Evolutionary conservation across 1,284 basidiomycete species (phyloP).

Genomic region (Fomitopsis palustris): DNA sequence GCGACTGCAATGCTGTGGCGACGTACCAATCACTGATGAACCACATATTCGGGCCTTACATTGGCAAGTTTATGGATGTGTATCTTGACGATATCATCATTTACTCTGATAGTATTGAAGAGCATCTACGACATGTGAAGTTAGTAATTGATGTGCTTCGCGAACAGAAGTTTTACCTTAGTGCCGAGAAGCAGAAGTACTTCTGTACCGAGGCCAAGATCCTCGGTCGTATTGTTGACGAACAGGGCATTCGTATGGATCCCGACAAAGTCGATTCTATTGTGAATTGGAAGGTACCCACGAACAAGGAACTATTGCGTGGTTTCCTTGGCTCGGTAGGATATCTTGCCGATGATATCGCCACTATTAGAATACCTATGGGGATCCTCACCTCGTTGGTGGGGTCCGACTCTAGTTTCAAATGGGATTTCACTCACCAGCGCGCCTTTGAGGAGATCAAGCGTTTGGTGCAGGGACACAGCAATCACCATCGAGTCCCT

Average conservation of each 20-base stretch:
- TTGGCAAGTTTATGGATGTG: slow-evolving; percentile 17
- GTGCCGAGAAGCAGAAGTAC: slow-evolving; percentile 16
- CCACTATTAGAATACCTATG: not conserved
- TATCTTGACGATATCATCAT: slow-evolving; percentile 27
- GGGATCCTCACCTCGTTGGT: not conserved
- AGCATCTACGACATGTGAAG: slow-evolving; percentile 28
- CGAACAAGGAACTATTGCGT: not conserved
- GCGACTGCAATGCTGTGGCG: slow-evolving; percentile 33
- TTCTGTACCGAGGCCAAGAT: not conserved
- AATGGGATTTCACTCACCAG: not conserved
- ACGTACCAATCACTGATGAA: slow-evolving; percentile 34
- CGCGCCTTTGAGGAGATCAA: not conserved
- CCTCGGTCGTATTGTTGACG: not conserved
- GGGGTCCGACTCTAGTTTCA: not conserved
- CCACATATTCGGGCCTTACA: slow-evolving; percentile 24
- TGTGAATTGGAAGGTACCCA: not conserved
- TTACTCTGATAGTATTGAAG: slow-evolving; percentile 20
- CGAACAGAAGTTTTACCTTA: slow-evolving; percentile 18
- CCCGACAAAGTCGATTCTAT: not conserved
- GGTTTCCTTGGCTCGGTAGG: not conserved
- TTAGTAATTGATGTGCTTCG: slow-evolving; percentile 18
- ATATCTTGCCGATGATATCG: no score
- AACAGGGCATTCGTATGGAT: not conserved
- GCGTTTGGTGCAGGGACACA: not conserved
- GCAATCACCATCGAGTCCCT: not conserved